These are phyloP conservation scores for Yarrowia sp. DNA, from an alignment of 805 yeast genomes.

Conservation along the genomic window DNA sequence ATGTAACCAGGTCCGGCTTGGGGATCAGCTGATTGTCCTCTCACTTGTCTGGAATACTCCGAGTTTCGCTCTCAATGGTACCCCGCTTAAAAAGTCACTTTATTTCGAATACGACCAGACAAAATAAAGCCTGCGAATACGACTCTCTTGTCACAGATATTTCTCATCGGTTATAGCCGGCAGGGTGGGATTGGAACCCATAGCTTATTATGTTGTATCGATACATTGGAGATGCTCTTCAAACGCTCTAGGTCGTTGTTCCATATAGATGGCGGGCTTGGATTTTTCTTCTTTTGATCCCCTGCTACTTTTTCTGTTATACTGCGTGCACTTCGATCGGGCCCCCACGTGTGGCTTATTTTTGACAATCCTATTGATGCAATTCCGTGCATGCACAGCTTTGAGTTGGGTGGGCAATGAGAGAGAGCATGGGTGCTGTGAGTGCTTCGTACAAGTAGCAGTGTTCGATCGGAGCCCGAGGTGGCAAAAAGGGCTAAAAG, in stretches of 20 bases:
- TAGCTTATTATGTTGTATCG: background rate
- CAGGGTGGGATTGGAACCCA: background rate
- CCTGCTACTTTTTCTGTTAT: background rate
- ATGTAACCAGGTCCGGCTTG: background rate
- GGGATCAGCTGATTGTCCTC: background rate
- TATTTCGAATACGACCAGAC: conserved; percentile 1
- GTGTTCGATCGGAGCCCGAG: background rate
- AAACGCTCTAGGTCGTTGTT: background rate
- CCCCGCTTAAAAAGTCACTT: conserved; percentile 10
- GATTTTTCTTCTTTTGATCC: background rate
- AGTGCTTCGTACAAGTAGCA: background rate
- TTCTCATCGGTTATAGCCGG: background rate
- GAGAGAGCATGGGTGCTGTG: background rate
- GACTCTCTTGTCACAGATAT: background rate
- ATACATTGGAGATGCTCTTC: background rate
- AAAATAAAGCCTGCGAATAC: background rate
- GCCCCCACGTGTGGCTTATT: conserved; percentile 18
- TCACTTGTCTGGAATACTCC: background rate
- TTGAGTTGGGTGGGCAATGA: conserved; percentile 18
- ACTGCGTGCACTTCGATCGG: background rate
- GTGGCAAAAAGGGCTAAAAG: background rate
- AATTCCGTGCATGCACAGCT: background rate
- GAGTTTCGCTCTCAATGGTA: background rate
- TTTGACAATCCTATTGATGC: conserved; percentile 20
- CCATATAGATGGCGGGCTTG: background rate